Base-by-base conservation (phyloP, 768 basidiomycete species). In the Phanerochaete sordida region DNA sequence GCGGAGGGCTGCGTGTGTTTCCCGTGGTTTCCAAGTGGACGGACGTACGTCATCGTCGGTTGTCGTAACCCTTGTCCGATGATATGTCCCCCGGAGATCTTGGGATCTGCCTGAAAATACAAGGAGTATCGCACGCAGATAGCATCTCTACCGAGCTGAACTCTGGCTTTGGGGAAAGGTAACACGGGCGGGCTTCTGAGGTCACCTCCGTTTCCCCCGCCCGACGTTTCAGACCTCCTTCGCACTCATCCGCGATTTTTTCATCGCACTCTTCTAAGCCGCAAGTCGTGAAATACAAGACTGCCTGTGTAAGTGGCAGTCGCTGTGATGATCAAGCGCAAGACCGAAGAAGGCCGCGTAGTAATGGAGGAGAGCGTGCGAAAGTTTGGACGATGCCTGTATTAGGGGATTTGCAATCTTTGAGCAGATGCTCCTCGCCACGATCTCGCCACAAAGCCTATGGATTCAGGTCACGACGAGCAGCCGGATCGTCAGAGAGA, bases 401-500 rank as follows among this genome's bases (percentile, higher is more conserved):
- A n/a, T n/a, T n/a, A 33, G 19, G 47, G 2, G 21, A 54, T 54
- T 54, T 54, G 35, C 53, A 54, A 54, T 39, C 31, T 21, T 43
- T 37, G 16, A 19, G 31, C 13, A n/a, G 31, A 31, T 54, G 27
- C 53, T 54, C 53, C 53, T 54, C 53, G 23, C 53, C 53, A 39
- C 53, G 53, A 39, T 54, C 53, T 54, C 53, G 53, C 53, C 53
- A 54, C 53, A 54, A 54, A 54, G 53, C 53, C 37, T 54, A 16
- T 43, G 53, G 53, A 5, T 26, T 31, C 51, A 30, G 33, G 33
- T 13, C 33, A 13, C 33, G 6, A 13, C 13, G 33, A 7, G 33
- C 13, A 35, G 33, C 13, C 39, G 39, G 39, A 43, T 19, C 39
- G 39, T 19, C 39, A 43, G 39, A 4, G 19, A 11, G 5, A 9